A percentile compares a stretch with the other conserved stretches of the same genome.
Conservation (phyloP, 2,329 filamentous ascomycete species). For the Fusarium neocosmosporiellum region DNA sequence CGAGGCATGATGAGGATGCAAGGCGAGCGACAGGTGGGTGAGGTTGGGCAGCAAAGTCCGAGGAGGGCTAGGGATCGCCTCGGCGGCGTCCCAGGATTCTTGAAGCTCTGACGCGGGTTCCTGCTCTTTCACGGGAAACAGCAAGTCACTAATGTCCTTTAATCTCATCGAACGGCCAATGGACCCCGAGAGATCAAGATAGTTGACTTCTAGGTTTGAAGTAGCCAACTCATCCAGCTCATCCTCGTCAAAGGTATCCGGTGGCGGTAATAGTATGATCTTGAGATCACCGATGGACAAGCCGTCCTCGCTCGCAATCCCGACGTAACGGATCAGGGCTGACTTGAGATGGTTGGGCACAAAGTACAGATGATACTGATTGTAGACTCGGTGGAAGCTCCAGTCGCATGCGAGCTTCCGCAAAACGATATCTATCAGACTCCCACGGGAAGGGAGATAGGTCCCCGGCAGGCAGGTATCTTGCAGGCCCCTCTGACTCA, state of each 20-base stretch:
- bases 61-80: conserved; percentile 46
- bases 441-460: conserved; percentile 57
- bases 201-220: conserved; percentile 54
- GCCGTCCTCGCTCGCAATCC: conserved; percentile 57
- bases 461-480: conserved; percentile 56
- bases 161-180: conserved; percentile 63
- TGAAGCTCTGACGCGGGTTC: conserved; percentile 46
- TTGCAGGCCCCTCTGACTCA: conserved; percentile 31
- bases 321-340: conserved; percentile 63
- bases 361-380: conserved; percentile 66
- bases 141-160: conserved; percentile 62
- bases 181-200: conserved; percentile 66
- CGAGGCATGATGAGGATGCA: conserved; percentile 49
- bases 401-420: conserved; percentile 64
- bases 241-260: conserved; percentile 41
- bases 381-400: conserved; percentile 65
- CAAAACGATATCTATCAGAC: conserved; percentile 64
- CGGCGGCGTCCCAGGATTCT: conserved; percentile 66
- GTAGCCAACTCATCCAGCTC: conserved; percentile 40
- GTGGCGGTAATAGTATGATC: conserved; percentile 54
- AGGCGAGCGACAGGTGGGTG: conserved; percentile 70
- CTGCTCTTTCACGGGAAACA: conserved; percentile 55
- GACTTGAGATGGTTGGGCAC: conserved; percentile 65
- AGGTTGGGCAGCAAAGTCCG: conserved; percentile 64
- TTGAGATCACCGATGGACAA: conserved; percentile 63